These are phyloP conservation scores for Dianthus caryophyllus DNA, from an alignment of 148 eudicot genomes.

Conservation along the genomic window DNA sequence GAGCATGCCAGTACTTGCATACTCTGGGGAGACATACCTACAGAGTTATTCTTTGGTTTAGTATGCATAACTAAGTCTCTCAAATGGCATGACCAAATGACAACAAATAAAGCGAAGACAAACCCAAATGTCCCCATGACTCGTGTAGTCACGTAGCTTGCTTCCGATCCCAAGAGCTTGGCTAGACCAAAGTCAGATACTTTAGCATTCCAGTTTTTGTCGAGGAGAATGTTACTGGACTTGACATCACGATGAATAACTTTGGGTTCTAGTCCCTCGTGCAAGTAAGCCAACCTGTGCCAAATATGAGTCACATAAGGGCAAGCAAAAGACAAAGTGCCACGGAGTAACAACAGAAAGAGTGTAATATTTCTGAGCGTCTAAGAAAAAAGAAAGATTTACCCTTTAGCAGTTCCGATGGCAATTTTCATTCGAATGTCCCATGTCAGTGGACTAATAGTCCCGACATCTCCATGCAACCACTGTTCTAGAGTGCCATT, in stretches of 20 bases:
- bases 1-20: slow-evolving; percentile 98
- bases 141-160: slow-evolving; percentile 90
- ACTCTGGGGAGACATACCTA: slow-evolving; percentile 96
- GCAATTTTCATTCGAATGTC: slow-evolving; percentile 77
- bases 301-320: slow-evolving; percentile 6
- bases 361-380: too few relatives aligned
- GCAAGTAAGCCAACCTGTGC: slow-evolving; percentile 80
- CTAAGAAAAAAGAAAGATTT: slow-evolving; percentile 13
- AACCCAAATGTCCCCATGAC: slow-evolving; percentile 99
- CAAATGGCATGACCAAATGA: neutral
- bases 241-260: slow-evolving; percentile 97
- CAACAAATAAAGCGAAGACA: slow-evolving; percentile 22
- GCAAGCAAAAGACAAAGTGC: neutral
- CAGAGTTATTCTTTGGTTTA: too few relatives aligned
- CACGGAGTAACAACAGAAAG: neutral
- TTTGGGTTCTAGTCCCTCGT: slow-evolving; percentile 95
- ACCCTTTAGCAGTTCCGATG: slow-evolving; percentile 95
- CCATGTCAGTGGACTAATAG: slow-evolving; percentile 79
- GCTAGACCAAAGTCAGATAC: slow-evolving; percentile 98
- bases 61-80: too few relatives aligned
- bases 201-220: slow-evolving; percentile 76
- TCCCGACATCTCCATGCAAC: slow-evolving; percentile 84
- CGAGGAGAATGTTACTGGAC: slow-evolving; percentile 90
- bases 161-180: slow-evolving; percentile 83
- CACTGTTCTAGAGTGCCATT: slow-evolving; percentile 96